Conservation (phyloP, 2,329 filamentous ascomycete genomes). For the Exophiala sideris region DNA sequence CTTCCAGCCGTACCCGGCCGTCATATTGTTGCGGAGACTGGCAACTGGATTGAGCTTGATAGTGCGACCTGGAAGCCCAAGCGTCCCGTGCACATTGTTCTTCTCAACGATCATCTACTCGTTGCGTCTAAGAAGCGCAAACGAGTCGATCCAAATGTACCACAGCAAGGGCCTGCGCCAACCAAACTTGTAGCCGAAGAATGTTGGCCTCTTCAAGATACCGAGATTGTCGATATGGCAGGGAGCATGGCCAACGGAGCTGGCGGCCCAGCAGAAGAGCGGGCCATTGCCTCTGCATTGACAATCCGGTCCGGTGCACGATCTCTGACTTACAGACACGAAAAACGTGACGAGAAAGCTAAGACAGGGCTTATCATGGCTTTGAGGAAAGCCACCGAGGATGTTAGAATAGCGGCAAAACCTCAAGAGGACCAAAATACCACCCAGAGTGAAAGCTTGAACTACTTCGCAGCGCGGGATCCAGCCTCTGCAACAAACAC, state of each 20-base stretch:
- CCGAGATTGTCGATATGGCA: conserved; percentile 86
- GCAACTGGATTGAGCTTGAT: conserved; percentile 92
- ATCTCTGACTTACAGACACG: conserved; percentile 90
- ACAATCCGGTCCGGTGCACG: conserved; percentile 87
- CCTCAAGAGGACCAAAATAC: conserved; percentile 85
- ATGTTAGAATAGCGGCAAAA: conserved; percentile 78
- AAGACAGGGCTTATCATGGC: conserved; percentile 81
- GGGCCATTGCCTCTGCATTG: conserved; percentile 74
- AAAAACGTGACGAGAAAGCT: conserved; percentile 72
- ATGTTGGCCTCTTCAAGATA: conserved; percentile 90
- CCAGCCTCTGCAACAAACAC: conserved; percentile 73
- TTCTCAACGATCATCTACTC: conserved; percentile 91
- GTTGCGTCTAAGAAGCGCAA: conserved; percentile 92
- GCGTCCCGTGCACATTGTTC: conserved; percentile 82
- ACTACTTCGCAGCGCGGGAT: conserved; percentile 78
- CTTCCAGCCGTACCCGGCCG: conserved; percentile 85
- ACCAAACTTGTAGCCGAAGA: conserved; percentile 87
- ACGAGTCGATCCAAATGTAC: conserved; percentile 64
- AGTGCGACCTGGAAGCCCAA: conserved; percentile 95
- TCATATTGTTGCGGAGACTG: conserved; percentile 89
- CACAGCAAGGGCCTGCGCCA: conserved; percentile 44
- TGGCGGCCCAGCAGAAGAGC: conserved; percentile 48
- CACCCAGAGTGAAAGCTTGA: conserved; percentile 73
- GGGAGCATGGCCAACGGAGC: conserved; percentile 41
- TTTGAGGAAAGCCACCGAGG: conserved; percentile 88